A percentile compares a stretch with the other conserved stretches of the same genome.
These are phyloP conservation scores for Chionographis japonica DNA, from an alignment of 106 monocot species.

Conservation along the genomic window DNA sequence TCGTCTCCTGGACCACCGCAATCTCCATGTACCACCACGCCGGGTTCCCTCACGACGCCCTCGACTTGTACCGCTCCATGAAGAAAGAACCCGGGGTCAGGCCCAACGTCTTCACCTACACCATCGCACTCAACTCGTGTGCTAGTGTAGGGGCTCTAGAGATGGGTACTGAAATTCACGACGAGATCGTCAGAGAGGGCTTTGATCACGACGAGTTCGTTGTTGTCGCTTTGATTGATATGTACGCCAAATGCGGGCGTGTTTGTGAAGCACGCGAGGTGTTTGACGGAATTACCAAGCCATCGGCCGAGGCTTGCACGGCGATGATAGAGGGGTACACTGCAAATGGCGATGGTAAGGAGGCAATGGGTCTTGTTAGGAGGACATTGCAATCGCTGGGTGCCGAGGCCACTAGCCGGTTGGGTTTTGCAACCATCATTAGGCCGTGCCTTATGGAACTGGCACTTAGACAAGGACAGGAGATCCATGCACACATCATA, in stretches of 20 bases:
- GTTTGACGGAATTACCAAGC: slow-evolving; percentile 9
- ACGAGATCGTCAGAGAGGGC: slow-evolving; percentile 13
- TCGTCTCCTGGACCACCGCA: slow-evolving; percentile 33
- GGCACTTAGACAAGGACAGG: slow-evolving; percentile 30
- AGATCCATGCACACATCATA: slow-evolving; percentile 41
- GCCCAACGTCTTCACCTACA: slow-evolving; percentile 40
- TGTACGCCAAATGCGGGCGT: slow-evolving; percentile 39
- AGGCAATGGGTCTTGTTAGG: slow-evolving; percentile 22
- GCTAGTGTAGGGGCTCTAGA: slow-evolving; percentile 16
- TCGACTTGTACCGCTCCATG: slow-evolving; percentile 24
- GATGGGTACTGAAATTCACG: slow-evolving; percentile 25
- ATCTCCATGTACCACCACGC: slow-evolving; percentile 36
- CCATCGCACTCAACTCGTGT: slow-evolving; percentile 21
- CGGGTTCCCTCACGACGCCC: slow-evolving; percentile 24
- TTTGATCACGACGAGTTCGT: slow-evolving; percentile 23
- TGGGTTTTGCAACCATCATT: slow-evolving; percentile 29
- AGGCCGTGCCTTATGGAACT: slow-evolving; percentile 21
- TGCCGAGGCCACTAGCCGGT: neutral
- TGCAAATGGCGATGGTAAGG: slow-evolving; percentile 16
- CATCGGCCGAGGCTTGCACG: slow-evolving; percentile 28
- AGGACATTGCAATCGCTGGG: neutral
- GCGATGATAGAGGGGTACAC: slow-evolving; percentile 53
- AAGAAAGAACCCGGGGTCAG: neutral
- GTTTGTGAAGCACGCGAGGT: slow-evolving; percentile 16
- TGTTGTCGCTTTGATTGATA: slow-evolving; percentile 28